Base-by-base conservation (phyloP, 805 yeast genomes). In the Candida hungchunana region DNA sequence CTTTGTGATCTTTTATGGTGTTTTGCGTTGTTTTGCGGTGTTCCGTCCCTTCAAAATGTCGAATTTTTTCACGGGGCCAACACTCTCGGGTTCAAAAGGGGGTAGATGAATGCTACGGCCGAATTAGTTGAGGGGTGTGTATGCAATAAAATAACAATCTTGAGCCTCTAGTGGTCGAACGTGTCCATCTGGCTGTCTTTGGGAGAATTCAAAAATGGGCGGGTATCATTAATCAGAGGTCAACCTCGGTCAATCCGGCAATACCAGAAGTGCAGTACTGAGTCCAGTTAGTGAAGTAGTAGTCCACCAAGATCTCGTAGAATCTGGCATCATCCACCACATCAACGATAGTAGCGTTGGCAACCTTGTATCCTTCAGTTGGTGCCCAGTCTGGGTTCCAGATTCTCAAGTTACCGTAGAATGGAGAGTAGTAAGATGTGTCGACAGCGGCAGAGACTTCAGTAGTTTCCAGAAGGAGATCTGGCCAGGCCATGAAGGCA, bases 381-480 rank as follows among this genome's bases (percentile, higher is more conserved):
- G 71, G 68, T n/a, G 64, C 64, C 37, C 55, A 56, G 19, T 63
- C 63, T 19, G 51, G 44, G 34, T 61, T 60, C 63, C 63, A 62
- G 39, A 63, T 48, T 53, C 68, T 60, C 42, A 63, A 46, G 40
- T 48, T 53, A 25, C 70, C 69, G 43, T 66, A 66, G 52, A 61
- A 64, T 49, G 69, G 70, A 30, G 68, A 63, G 46, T 59, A 52
- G 46, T 52, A 66, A 5, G 65, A 42, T 21, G 68, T 64, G 44
- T 64, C 69, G 32, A 64, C 66, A 11, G 66, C 62, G 33, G 54
- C 56, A 23, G 50, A 39, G 32, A 60, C 58, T 19, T 60, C 53
- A 15, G 56, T 51, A 18, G 63, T 49, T 29, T 50, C 54, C 11
- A 44, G 31, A 13, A 64, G 45, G 33, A 64, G 29, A 7, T 64